Evolutionary conservation across 306 rosid species (phyloP), one percentile per base, ranked within the genome.

Genomic region (Betula pendula): DNA sequence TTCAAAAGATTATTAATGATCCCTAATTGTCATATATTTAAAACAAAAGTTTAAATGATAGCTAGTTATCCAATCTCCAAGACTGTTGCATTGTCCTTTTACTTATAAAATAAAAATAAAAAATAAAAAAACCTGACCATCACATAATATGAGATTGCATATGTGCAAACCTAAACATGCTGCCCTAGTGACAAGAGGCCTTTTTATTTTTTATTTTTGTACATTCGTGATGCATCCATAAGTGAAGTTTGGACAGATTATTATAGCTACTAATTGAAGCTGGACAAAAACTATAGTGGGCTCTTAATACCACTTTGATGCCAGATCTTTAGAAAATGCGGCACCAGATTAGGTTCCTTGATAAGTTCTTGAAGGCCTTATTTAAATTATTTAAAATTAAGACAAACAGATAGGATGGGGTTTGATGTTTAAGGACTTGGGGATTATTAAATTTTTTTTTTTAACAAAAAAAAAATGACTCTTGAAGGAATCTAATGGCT

Each of bases 201-300:
- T 0, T 20, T 9, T 33, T 66, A 5, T 19, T 9, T n/a, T 17
- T 56, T 25, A 56, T 63, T 71, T 38, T n/a, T 40, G 3, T 47
- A 24, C 62, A 55, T 68, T 27, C 45, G 62, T 66, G 68, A 51
- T 80, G 75, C 75, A 45, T 63, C 52, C 53, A 22, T 33, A 58
- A 53, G 60, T 68, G 24, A 66, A 68, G 68, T 9, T 78, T 66
- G 66, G 55, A 75, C 8, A 16, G 73, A 65, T 47, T 14, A 22
- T 40, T 70, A 38, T 25, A 52, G 42, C 38, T 47, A 20, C 43
- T 58, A 17, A 52, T 59, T 9, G 9, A 42, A 42, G 45, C 45
- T 42, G 45, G 45, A 42, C 1, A 42, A 42, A 42, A 6, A 42
- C 12, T 45, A 45, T 45, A 11, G 15, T 11, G 15, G 15, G 49